Conservation (phyloP, 371 early-diverging fungal genomes). For the Smittium mucronatum region DNA sequence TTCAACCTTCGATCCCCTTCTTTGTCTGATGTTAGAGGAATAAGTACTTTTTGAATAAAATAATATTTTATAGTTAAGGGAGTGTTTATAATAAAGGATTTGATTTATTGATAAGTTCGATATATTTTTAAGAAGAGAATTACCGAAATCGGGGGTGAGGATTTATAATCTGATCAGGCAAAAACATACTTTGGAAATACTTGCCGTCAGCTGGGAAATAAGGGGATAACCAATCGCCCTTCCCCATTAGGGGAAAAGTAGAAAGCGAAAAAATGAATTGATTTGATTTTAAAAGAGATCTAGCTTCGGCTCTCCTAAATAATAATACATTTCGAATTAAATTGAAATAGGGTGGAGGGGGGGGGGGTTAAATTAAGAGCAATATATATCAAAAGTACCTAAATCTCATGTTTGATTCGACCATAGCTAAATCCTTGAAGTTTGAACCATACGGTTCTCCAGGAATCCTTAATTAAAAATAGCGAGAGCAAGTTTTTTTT, state of each 20-base stretch:
- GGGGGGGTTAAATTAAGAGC: not conserved
- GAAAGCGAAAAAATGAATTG: slow-evolving; percentile 72
- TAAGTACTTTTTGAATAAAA: slow-evolving; percentile 50
- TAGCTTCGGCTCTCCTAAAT: slow-evolving; percentile 55
- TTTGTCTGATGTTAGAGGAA: slow-evolving; percentile 83
- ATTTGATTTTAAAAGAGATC: slow-evolving; percentile 45
- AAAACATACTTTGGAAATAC: slow-evolving; percentile 69
- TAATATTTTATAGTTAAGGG: slow-evolving; percentile 3
- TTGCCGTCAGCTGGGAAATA: slow-evolving; percentile 50
- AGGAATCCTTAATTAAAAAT: slow-evolving; percentile 52
- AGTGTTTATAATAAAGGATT: no score
- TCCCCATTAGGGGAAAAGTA: slow-evolving; percentile 82
- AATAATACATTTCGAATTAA: not conserved
- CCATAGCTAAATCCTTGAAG: slow-evolving; percentile 61
- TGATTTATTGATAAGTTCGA: no score
- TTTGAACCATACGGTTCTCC: slow-evolving; percentile 82
- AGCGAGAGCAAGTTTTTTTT: not conserved
- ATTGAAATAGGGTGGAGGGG: not conserved
- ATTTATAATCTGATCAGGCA: slow-evolving; percentile 88
- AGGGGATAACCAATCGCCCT: slow-evolving; percentile 60
- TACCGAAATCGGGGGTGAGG: slow-evolving; percentile 89
- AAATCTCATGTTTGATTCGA: slow-evolving; percentile 76
- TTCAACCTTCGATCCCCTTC: slow-evolving; percentile 84
- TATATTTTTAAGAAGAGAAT: slow-evolving; percentile 22
- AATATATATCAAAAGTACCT: slow-evolving; percentile 9